Evolutionary conservation across 2,329 filamentous ascomycete species (phyloP).

Genomic region (Bipolaris cookei): DNA sequence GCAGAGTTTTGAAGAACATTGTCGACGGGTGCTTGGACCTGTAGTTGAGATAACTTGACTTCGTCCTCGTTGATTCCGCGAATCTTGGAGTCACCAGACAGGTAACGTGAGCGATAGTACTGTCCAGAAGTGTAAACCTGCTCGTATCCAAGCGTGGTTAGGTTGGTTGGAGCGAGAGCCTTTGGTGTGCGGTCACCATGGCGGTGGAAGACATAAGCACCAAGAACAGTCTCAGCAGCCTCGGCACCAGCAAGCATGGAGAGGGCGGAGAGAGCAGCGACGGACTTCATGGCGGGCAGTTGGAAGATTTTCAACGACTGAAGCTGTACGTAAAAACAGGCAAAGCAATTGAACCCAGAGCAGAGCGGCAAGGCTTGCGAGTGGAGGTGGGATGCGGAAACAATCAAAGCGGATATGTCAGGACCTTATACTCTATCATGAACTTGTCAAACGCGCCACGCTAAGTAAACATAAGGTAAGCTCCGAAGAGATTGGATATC

Average conservation of each 20-base stretch:
- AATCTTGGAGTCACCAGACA: constrained; percentile 69
- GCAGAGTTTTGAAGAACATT: constrained; percentile 81
- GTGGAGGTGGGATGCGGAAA: constrained; percentile 7
- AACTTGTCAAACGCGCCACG: constrained; percentile 10
- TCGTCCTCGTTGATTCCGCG: constrained; percentile 68
- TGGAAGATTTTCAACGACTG: constrained; percentile 1
- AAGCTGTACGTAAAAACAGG: neutral
- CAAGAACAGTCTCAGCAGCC: constrained; percentile 72
- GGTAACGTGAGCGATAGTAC: constrained; percentile 79
- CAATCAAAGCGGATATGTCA: constrained; percentile 1
- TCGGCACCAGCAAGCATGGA: constrained; percentile 36
- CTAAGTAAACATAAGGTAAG: constrained; percentile 23
- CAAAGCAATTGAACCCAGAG: constrained; percentile 14
- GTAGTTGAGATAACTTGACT: constrained; percentile 73
- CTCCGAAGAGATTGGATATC: constrained; percentile 22
- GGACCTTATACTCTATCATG: constrained; percentile 33
- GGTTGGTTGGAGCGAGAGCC: constrained; percentile 69
- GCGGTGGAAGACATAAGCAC: constrained; percentile 85
- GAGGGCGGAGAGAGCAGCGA: constrained; percentile 31
- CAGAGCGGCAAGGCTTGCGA: constrained; percentile 11
- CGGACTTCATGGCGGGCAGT: constrained; percentile 38
- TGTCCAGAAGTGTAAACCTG: constrained; percentile 75
- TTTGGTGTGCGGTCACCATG: constrained; percentile 90
- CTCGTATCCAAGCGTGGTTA: constrained; percentile 80
- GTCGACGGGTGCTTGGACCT: constrained; percentile 74